phyloP scores from a whole-genome alignment of 1,284 basidiomycete species.

The Papiliotrema flavescens region DNA sequence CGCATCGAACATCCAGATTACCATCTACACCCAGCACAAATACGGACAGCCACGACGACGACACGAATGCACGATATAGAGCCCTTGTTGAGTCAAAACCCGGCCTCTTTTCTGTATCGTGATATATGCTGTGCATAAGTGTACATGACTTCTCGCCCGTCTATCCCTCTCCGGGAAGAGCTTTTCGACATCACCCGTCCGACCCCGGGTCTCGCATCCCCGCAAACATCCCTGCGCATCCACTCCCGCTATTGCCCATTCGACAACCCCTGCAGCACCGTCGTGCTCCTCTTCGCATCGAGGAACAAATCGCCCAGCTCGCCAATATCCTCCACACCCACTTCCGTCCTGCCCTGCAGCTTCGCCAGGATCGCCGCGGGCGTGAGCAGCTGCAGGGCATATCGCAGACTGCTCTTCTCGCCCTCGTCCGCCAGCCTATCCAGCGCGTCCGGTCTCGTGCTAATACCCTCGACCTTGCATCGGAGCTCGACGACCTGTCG shows the following conservation, averaged over 20 bases:
- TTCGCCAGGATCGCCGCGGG: conserved; percentile 86
- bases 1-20: no score
- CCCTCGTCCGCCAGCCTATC: conserved; percentile 80
- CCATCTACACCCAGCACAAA: no score
- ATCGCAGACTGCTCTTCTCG: conserved; percentile 79
- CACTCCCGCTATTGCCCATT: not conserved
- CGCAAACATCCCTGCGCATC: no score
- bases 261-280: conserved; percentile 31
- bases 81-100: no score
- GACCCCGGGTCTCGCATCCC: no score
- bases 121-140: no score
- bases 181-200: no score
- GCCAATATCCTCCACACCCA: conserved; percentile 77
- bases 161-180: no score
- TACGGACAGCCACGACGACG: no score
- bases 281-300: conserved; percentile 67
- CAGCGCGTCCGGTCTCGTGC: conserved; percentile 70
- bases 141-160: no score
- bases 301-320: conserved; percentile 94
- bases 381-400: conserved; percentile 85
- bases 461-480: conserved; percentile 79
- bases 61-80: no score
- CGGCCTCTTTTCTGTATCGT: no score
- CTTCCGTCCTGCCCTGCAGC: conserved; percentile 71
- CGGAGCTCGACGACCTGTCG: conserved; percentile 81